These are phyloP conservation scores for Geotrichum cucujoidarum DNA, from an alignment of 1,139 yeast genomes.

Conservation along the genomic window DNA sequence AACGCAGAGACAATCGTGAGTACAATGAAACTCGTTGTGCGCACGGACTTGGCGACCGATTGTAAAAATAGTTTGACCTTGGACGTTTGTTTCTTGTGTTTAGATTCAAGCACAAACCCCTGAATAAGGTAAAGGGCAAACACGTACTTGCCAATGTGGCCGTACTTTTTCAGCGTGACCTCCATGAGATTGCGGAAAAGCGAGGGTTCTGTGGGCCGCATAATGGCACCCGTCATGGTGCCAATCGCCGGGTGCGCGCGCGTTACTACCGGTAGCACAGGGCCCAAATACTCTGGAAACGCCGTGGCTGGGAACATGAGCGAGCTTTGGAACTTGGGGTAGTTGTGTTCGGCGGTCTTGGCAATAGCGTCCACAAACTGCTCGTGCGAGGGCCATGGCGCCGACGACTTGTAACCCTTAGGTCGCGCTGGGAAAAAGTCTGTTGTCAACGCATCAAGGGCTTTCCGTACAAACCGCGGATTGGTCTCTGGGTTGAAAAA, in stretches of 20 bases:
- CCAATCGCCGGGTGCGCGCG: conserved; percentile 39
- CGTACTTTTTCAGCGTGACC: conserved; percentile 29
- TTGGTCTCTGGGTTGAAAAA: conserved; percentile 37
- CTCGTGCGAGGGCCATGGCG: conserved; percentile 36
- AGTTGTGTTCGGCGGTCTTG: conserved; percentile 31
- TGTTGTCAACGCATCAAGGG: conserved; percentile 32
- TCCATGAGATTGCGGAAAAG: conserved; percentile 31
- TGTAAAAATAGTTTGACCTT: conserved; percentile 20
- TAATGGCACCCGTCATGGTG: conserved; percentile 37
- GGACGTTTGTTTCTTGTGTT: not conserved
- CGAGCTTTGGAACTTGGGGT: conserved; percentile 39
- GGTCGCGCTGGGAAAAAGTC: conserved; percentile 36
- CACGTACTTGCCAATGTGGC: conserved; percentile 32
- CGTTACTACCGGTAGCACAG: conserved; percentile 33
- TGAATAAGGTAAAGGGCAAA: conserved; percentile 32
- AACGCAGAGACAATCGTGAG: conserved; percentile 39
- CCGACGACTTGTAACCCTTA: conserved; percentile 27
- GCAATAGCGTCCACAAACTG: conserved; percentile 35
- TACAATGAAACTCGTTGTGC: conserved; percentile 37
- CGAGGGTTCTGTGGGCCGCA: conserved; percentile 36
- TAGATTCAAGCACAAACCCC: conserved; percentile 20
- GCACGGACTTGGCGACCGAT: conserved; percentile 28
- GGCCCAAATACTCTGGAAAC: conserved; percentile 27
- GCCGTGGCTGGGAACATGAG: conserved; percentile 32
- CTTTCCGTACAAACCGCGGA: conserved; percentile 32